Evolutionary conservation across 179 eudicot species (phyloP).

Genomic region (Spinacia oleracea): DNA sequence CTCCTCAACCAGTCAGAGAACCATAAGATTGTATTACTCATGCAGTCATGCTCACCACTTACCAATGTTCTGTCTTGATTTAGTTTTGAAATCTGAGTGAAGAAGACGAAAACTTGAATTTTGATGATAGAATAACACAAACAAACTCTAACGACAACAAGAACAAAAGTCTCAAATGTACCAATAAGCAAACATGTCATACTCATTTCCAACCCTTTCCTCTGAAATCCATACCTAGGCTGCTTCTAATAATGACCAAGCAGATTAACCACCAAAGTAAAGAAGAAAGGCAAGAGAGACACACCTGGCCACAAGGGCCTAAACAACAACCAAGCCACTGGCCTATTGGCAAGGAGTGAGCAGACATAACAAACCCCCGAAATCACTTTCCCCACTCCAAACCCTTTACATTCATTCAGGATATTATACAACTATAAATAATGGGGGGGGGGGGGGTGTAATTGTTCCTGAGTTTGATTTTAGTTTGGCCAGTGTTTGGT

Average conservation of each 20-base stretch:
- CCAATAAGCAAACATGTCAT: background rate
- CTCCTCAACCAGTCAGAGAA: no score
- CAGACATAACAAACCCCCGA: no score
- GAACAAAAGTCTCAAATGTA: background rate
- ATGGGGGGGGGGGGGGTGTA: background rate
- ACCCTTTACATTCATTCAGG: no score
- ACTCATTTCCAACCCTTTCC: background rate
- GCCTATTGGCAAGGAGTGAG: background rate
- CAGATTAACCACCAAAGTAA: background rate
- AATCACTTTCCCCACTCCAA: no score
- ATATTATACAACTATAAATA: background rate
- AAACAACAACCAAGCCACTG: background rate
- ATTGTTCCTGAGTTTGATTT: background rate
- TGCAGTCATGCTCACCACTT: background rate
- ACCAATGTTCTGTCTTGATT: background rate
- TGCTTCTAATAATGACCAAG: no score
- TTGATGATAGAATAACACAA: no score
- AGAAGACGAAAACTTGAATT: background rate
- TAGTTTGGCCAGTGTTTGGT: no score
- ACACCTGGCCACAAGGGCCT: background rate
- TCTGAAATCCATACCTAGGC: no score
- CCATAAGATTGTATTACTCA: no score
- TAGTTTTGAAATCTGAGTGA: background rate
- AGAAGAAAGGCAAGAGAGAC: background rate
- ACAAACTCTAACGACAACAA: background rate